Base-by-base conservation (phyloP, 2,329 filamentous ascomycete genomes). In the Trichoderma sp. region DNA sequence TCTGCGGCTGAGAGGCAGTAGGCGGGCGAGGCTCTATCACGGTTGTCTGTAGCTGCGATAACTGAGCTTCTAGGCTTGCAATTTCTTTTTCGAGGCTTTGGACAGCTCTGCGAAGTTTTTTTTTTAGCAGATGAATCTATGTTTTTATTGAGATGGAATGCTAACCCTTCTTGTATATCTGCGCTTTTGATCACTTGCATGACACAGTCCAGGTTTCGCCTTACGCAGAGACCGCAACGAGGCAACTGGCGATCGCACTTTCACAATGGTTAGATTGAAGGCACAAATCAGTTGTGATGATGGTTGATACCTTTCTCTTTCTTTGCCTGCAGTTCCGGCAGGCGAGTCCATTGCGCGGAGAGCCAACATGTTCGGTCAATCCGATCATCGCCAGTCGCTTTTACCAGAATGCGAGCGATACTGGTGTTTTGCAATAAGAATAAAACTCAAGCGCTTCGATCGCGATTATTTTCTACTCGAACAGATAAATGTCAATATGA, bases 241-340 rank as follows among this genome's bases (percentile, higher is more conserved):
- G 66, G 66, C 29, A 58, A 11, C 52, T 57, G 35, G 5, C 66
- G 66, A 11, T 68, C 66, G 21, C 66, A 68, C 66, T 68, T 47
- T 19, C 19, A 31, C 13, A 7, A 2, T 21, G 27, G 19, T 31
- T 47, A 57, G 47, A 37, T 52, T 11, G 19, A n/a, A 47, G 29
- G n/a, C 3, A 14, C 13, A 14, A 5, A n/a, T 2, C 13, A 13
- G 21, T n/a, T 16, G 0, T 31, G 14, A 16, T 37, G 21, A 5
- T 14, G 10, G 40, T 21, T 57, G 5, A 19, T 21, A 68, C 66
- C 29, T 61, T 68, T 47, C 66, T 63, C 53, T 68, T 68, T 27
- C 58, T 62, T 14, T 49, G 66, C 43, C 66, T 56, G 58, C 66
- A 68, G n/a, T 68, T 68, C 27, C 58, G 58, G 21, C 66, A 68